These are phyloP conservation scores for Claviceps quebecensis DNA, from an alignment of 2,329 filamentous ascomycete species.

Conservation along the genomic window DNA sequence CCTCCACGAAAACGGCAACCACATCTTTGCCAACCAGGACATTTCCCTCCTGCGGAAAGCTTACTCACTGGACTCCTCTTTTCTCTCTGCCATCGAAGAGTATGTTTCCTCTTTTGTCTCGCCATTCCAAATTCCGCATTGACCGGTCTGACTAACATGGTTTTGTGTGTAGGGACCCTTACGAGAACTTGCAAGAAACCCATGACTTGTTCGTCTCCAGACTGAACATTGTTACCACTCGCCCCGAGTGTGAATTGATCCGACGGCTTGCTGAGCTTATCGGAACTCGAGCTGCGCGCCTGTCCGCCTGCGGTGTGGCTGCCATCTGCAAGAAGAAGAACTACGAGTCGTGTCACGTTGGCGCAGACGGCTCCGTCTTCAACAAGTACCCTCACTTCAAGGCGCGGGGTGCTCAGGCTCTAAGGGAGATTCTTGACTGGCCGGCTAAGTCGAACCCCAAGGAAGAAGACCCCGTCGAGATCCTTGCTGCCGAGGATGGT, in stretches of 20 bases:
- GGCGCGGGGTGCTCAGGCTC: constrained; percentile 71
- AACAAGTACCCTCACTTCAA: constrained; percentile 99
- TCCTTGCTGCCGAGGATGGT: constrained; percentile 85
- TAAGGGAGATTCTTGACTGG: constrained; percentile 95
- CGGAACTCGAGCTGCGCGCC: constrained; percentile 80
- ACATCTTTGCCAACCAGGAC: constrained; percentile 76
- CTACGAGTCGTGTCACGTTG: constrained; percentile 78
- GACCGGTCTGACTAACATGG: background rate
- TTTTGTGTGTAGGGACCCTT: constrained; percentile 55
- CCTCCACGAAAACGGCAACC: constrained; percentile 62
- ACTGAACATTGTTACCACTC: constrained; percentile 56
- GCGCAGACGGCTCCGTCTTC: constrained; percentile 93
- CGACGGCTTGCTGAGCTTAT: constrained; percentile 86
- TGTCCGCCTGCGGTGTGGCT: constrained; percentile 88
- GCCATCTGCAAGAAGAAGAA: constrained; percentile 96
- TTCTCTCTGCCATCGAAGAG: constrained; percentile 87
- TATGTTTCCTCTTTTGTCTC: constrained; percentile 24
- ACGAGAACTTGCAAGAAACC: constrained; percentile 87
- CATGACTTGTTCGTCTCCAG: constrained; percentile 65
- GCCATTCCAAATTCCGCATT: background rate
- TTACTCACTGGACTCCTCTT: constrained; percentile 84
- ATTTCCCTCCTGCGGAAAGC: constrained; percentile 67
- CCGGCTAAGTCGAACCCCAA: constrained; percentile 50
- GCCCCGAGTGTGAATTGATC: constrained; percentile 75
- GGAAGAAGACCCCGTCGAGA: constrained; percentile 75